Conservation (phyloP, 495 filamentous ascomycete genomes). For the Neurospora tetrasperma region DNA sequence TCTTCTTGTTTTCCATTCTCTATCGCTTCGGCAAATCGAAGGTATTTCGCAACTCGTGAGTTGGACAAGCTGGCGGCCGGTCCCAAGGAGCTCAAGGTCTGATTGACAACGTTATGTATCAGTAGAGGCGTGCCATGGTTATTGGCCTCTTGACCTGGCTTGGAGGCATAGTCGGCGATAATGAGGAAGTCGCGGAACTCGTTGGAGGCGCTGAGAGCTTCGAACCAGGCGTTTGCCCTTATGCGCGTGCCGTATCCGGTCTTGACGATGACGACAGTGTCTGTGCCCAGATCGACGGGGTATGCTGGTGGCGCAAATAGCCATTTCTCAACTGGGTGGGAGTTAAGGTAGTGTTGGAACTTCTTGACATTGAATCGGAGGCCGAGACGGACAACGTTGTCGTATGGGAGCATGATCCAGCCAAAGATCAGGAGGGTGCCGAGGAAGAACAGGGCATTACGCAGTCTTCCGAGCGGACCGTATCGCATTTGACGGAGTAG, state of each 20-base stretch:
- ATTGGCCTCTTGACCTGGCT: not conserved
- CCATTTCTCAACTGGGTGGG: constrained; percentile 11
- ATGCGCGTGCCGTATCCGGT: constrained; percentile 35
- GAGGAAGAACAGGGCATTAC: not conserved
- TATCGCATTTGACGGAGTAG: not conserved
- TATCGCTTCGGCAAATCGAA: constrained; percentile 24
- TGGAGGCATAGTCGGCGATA: constrained; percentile 28
- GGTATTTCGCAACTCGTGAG: constrained; percentile 28
- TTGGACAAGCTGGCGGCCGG: constrained; percentile 7
- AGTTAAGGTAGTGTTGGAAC: not conserved
- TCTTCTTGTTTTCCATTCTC: constrained; percentile 19
- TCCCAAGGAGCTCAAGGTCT: constrained; percentile 15
- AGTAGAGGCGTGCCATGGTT: constrained; percentile 17
- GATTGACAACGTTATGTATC: constrained; percentile 26
- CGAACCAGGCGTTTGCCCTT: constrained; percentile 27
- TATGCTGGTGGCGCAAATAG: constrained; percentile 10
- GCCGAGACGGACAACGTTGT: constrained; percentile 13
- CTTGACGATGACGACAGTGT: constrained; percentile 35
- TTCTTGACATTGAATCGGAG: constrained; percentile 12
- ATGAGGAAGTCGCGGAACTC: constrained; percentile 27
- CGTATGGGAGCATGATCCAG: constrained; percentile 15
- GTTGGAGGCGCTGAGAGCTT: constrained; percentile 20
- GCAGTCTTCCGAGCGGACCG: not conserved
- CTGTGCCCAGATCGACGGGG: constrained; percentile 22
- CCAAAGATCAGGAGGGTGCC: constrained; percentile 4